Base-by-base conservation (phyloP, 2,329 filamentous ascomycete genomes). In the Aspergillus pseudoglaucus region DNA sequence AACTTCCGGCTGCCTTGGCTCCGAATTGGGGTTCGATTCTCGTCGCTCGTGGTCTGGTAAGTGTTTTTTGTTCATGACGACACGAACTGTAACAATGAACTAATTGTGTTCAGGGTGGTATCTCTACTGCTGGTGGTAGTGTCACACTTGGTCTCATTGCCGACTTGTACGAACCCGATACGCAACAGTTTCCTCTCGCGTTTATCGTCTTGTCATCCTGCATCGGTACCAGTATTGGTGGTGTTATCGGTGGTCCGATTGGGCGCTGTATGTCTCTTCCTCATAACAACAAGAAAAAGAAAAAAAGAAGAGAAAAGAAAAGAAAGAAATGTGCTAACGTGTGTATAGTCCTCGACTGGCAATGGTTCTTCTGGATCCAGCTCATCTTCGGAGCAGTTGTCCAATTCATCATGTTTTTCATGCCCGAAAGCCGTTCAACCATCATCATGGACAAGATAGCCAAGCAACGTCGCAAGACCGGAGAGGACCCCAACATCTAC, bases 11-110 rank as follows among this genome's bases (percentile, higher is more conserved):
- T 20, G 84, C 77, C 1, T 68, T 88, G 44, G 84, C 85, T 0
- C 82, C 81, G 3, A 88, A 88, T 59, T 88, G 86, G 53, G 80
- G 73, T 2, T 76, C 79, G 8, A 70, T 88, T 52, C 68, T 88
- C 51, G 81, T 82, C 14, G 82, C 80, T 10, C 78, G 83, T 50
- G 76, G 77, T 9, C 73, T 87, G 1, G 77, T 57, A 14, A 33
- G 48, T 49, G 20, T 17, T 20, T 12, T 23, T 3, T 20, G 23
- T 9, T 22, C 25, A 30, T 30, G 25, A 30, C 9, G 25, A 10
- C 25, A 25, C 41, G n/a, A 43, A 23, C 15, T 8, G 12, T 8
- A 23, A 2, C 18, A 20, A 43, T 17, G n/a, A 33, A 30, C 23
- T 25, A 1, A 57, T 32, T 15, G 8, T 3, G 1, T 39, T 10